Evolutionary conservation across 1,284 basidiomycete species (phyloP), one percentile per base, ranked within the genome.

Genomic region (Ustilago lituana): DNA sequence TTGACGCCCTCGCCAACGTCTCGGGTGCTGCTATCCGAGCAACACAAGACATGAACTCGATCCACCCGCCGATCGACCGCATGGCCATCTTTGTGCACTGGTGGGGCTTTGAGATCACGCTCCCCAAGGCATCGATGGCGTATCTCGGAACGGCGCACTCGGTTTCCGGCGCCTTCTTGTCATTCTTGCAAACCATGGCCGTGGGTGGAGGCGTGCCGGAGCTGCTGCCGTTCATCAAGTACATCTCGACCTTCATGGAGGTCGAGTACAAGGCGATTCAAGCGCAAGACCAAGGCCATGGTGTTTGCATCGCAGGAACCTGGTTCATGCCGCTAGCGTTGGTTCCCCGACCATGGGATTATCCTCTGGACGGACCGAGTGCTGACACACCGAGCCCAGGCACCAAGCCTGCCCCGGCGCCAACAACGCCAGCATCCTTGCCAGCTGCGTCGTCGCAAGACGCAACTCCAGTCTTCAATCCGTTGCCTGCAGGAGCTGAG

Each of bases 61-160:
- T 78, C 15, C 72, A 67, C 19, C 73, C 74, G 15, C 77, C 77
- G 4, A 46, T 70, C 12, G 77, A 79, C 47, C 67, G 77, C 27
- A 68, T 77, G 73, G 71, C 76, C 45, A 73, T 79, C 65, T 76
- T 77, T 44, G 58, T 78, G 15, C 73, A 76, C 49, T 79, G 77
- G 77, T 79, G 75, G 75, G 77, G 77, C n/a, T 79, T 76, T 19
- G 77, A 79, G 50, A 55, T 79, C 35, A 78, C 76, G 20, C 65
- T 79, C 1, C 77, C 77, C 12, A 54, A 66, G 19, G 56, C 74
- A 2, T 72, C 71, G 3, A 74, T 79, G 72, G 37, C 48, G 11
- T 76, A 77, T 43, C 71, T 79, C n/a, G 40, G 38, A 6, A 79
- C 77, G 1, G 77, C 77, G 19, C 75, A 78, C 31, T 72, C 67